Base-by-base conservation (phyloP, 169 alveolate genomes). In the Babesia sp. region DNA sequence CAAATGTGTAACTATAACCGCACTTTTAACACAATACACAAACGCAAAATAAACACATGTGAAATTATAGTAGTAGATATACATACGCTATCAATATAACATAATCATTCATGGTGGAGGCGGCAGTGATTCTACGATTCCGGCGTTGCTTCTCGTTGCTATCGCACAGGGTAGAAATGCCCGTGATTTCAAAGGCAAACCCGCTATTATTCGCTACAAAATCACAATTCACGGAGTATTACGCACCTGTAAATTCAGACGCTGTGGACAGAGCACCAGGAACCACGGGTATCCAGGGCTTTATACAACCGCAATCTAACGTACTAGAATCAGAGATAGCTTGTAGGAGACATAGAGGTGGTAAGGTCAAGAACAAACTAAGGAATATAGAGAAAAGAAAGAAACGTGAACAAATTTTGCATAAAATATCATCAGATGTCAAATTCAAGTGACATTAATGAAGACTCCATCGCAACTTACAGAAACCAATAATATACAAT, bases 261-360 rank as follows among this genome's bases (percentile, higher is more conserved):
- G 48, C 48, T 41, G 48, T 9, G 20, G 9, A 11, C 48, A 16
- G 48, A 16, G 48, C 48, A 9, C n/a, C n/a, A n/a, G n/a, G n/a
- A n/a, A n/a, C n/a, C n/a, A n/a, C n/a, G n/a, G n/a, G n/a, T n/a
- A n/a, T n/a, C n/a, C n/a, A n/a, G n/a, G n/a, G n/a, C n/a, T n/a
- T n/a, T n/a, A n/a, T n/a, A n/a, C n/a, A n/a, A n/a, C n/a, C n/a
- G n/a, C n/a, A n/a, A n/a, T n/a, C n/a, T n/a, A n/a, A n/a, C n/a
- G n/a, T n/a, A n/a, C n/a, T n/a, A n/a, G n/a, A 14, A 3, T n/a
- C 18, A 48, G 50, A 31, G 51, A 29, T 39, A 3, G 16, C 16
- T 4, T 44, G 63, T 6, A 71, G 89, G 44, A 63, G 89, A 44
- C 89, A 81, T 33, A 72, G 89, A 33, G 89, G 89, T 31, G 89